Evolutionary conservation across 441 rosid species (phyloP).

Genomic region (Biscutella laevigata): DNA sequence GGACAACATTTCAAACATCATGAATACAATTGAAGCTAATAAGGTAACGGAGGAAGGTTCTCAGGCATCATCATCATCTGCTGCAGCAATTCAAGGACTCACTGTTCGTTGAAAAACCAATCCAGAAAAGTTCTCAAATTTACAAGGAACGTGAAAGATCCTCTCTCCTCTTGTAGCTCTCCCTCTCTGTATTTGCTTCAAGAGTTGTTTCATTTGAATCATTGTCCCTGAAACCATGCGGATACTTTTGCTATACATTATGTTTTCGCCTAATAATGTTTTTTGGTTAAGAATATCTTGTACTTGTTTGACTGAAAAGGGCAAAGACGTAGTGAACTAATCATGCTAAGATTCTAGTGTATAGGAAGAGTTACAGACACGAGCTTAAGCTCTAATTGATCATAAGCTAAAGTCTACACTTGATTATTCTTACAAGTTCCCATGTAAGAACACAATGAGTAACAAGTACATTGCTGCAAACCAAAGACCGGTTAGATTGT

Average conservation of each 20-base stretch:
- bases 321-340: not conserved
- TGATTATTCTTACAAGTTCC: conserved; percentile 8
- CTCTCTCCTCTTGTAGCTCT: too few species aligned
- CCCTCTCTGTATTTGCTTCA: conserved; percentile 2
- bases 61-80: conserved; percentile 47
- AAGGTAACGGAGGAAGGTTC: conserved; percentile 75
- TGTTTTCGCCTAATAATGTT: not conserved
- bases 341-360: not conserved
- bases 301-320: not conserved
- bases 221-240: conserved; percentile 8
- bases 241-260: conserved; percentile 12
- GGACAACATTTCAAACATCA: conserved; percentile 66
- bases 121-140: not conserved
- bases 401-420: conserved; percentile 4
- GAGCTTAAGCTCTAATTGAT: too few species aligned
- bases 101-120: conserved; percentile 35
- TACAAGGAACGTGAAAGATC: too few species aligned
- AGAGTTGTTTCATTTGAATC: conserved; percentile 13
- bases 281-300: too few species aligned
- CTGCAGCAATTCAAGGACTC: conserved; percentile 38
- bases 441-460: not conserved
- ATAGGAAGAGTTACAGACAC: not conserved
- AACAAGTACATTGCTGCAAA: conserved; percentile 29
- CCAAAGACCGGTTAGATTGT: conserved; percentile 18
- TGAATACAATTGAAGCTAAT: conserved; percentile 78